phyloP scores from a whole-genome alignment of 2,329 filamentous ascomycete species.

The Clonostachys chloroleuca region DNA sequence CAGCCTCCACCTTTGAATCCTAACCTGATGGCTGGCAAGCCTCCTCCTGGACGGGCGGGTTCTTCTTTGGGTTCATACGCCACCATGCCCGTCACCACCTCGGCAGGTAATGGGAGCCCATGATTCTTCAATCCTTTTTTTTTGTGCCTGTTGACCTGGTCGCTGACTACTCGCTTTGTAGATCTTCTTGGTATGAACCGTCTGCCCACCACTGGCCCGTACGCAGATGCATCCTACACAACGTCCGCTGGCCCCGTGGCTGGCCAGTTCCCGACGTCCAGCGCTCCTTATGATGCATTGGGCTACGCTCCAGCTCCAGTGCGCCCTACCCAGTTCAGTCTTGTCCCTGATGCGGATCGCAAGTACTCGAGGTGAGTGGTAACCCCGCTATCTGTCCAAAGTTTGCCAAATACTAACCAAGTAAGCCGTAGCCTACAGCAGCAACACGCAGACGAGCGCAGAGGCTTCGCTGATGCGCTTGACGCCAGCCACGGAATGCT shows the following conservation, averaged over 20 bases:
- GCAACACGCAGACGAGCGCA: constrained; percentile 39
- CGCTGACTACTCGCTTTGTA: constrained; percentile 15
- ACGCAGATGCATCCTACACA: constrained; percentile 66
- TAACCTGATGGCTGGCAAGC: constrained; percentile 44
- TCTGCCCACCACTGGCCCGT: constrained; percentile 58
- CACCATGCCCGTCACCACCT: constrained; percentile 61
- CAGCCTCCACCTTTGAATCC: constrained; percentile 39
- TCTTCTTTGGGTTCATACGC: constrained; percentile 60
- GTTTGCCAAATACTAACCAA: constrained; percentile 27
- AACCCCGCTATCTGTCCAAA: constrained; percentile 29
- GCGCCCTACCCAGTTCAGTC: constrained; percentile 48
- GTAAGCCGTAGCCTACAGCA: constrained; percentile 1
- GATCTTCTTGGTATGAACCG: constrained; percentile 71
- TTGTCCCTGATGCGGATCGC: constrained; percentile 52
- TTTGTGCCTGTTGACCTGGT: constrained; percentile 55
- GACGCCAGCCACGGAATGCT: constrained; percentile 94
- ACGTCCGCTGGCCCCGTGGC: constrained; percentile 63
- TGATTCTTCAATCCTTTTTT: constrained; percentile 26
- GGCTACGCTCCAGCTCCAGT: constrained; percentile 67
- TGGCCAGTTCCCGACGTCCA: constrained; percentile 58
- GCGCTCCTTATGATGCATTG: constrained; percentile 69
- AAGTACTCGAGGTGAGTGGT: constrained; percentile 81
- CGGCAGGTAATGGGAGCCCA: constrained; percentile 62
- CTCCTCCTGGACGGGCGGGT: constrained; percentile 46
- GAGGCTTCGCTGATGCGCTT: constrained; percentile 81